Conservation (phyloP, 2,329 filamentous ascomycete species). For the Ustulina deusta region DNA sequence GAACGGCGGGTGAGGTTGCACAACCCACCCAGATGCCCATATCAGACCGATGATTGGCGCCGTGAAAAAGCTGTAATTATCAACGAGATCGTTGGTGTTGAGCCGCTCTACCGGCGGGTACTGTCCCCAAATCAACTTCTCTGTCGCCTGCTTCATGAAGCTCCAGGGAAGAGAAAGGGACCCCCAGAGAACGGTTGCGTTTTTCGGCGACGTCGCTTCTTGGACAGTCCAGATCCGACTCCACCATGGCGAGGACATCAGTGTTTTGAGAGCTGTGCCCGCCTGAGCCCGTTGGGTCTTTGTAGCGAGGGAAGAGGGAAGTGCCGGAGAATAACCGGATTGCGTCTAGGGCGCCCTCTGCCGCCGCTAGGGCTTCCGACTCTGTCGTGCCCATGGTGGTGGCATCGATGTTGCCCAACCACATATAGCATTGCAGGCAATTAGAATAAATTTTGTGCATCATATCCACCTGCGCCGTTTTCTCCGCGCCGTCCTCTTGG, state of each 20-base stretch:
- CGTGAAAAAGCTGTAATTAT: constrained; percentile 7
- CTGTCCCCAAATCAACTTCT: constrained; percentile 7
- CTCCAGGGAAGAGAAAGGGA: constrained; percentile 34
- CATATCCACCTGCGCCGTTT: constrained; percentile 43
- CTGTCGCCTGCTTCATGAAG: constrained; percentile 21
- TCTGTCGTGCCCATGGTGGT: constrained; percentile 18
- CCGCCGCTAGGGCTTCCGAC: constrained; percentile 23
- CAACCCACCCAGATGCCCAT: constrained; percentile 28
- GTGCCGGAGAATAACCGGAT: constrained; percentile 26
- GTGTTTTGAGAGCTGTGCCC: constrained; percentile 25
- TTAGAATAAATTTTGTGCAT: constrained; percentile 45
- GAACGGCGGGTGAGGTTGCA: constrained; percentile 14
- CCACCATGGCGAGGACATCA: constrained; percentile 34
- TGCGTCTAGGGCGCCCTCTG: constrained; percentile 28
- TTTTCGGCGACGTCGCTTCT: constrained; percentile 34
- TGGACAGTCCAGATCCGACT: constrained; percentile 39
- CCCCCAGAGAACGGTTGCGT: constrained; percentile 34
- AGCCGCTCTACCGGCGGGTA: constrained; percentile 18
- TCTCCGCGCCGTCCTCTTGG: constrained; percentile 44
- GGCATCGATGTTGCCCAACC: constrained; percentile 31
- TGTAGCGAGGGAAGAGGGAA: constrained; percentile 20
- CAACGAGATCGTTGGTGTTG: constrained; percentile 14
- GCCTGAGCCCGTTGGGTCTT: constrained; percentile 8
- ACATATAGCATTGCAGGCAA: constrained; percentile 35
- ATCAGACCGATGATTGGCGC: constrained; percentile 28